These are phyloP conservation scores for Mycena maculata DNA, from an alignment of 768 basidiomycete genomes.

Conservation along the genomic window DNA sequence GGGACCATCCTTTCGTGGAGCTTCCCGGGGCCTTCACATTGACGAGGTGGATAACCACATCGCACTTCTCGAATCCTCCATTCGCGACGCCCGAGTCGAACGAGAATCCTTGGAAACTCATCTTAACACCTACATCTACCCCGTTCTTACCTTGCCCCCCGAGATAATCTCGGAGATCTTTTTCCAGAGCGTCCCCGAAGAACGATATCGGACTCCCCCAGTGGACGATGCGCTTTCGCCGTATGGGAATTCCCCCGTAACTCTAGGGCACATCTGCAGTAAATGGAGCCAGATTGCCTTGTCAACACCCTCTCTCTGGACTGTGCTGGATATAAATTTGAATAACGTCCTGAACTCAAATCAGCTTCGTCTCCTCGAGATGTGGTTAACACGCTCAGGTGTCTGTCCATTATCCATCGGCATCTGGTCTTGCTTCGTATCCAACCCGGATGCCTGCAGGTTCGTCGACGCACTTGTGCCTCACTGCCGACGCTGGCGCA, in stretches of 20 bases:
- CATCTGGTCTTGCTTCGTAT: neutral
- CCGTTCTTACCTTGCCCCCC: no score
- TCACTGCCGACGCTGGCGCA: neutral
- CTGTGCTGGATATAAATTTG: neutral
- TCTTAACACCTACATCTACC: no score
- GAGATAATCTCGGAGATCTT: no score
- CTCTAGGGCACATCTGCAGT: neutral
- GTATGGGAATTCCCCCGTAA: neutral
- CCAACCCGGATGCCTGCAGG: neutral
- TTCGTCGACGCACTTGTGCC: neutral
- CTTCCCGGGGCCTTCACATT: no score
- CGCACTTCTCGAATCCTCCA: no score
- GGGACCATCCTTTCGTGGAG: no score
- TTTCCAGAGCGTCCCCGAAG: no score
- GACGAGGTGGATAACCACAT: no score
- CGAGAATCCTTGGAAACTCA: no score
- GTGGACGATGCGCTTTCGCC: no score
- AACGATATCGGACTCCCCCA: no score
- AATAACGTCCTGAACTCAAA: neutral
- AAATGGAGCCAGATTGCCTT: neutral
- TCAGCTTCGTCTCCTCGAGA: neutral
- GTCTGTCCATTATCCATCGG: neutral
- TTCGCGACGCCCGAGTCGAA: no score
- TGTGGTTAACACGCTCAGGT: neutral
- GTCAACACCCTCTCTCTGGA: neutral